Base-by-base conservation (phyloP, 2,329 filamentous ascomycete genomes). In the Aspergillus texensis region DNA sequence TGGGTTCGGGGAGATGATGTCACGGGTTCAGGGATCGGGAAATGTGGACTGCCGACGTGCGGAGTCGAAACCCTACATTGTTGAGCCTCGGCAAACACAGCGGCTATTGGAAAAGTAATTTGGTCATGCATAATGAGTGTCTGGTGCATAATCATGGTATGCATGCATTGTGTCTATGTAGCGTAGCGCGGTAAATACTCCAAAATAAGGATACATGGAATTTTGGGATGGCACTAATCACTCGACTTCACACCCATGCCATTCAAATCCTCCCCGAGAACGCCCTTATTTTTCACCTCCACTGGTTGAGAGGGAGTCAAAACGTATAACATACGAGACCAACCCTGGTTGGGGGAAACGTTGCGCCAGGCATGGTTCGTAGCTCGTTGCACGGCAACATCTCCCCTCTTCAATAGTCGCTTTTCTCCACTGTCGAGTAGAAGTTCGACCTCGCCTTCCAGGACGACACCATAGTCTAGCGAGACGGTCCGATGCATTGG, bases 401-500 rank as follows among this genome's bases (percentile, higher is more conserved):
- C 84, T 1, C 85, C 85, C 5, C 79, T 72, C 60, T 75, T 76
- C 75, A 87, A 74, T 32, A 77, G 62, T 60, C 78, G 77, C 58
- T 70, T 76, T 64, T 81, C 82, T 0, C 84, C 84, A 16, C 79
- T 79, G 63, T 85, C 84, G 10, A 86, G 72, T 2, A 81, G 61
- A 63, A 85, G 71, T 62, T 84, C 81, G 21, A 86, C 71, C 66
- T 79, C 78, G 2, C 84, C 84, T 67, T 86, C 83, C 9, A 86
- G 65, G 2, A 85, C 77, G 60, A 85, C 77, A 12, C 83, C 84
- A 63, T 83, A 85, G 67, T 86, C 84, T 8, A 86, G 70, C 16
- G 76, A 81, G 65, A 82, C 77, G 0, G 83, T 85, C 9, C 84
- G 78, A 67, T 86, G 84, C 80, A 84, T 83, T 32, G 79, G 75